Evolutionary conservation across 1,284 basidiomycete species (phyloP), one percentile per base, ranked within the genome.

Genomic region (Inonotus hispidus): DNA sequence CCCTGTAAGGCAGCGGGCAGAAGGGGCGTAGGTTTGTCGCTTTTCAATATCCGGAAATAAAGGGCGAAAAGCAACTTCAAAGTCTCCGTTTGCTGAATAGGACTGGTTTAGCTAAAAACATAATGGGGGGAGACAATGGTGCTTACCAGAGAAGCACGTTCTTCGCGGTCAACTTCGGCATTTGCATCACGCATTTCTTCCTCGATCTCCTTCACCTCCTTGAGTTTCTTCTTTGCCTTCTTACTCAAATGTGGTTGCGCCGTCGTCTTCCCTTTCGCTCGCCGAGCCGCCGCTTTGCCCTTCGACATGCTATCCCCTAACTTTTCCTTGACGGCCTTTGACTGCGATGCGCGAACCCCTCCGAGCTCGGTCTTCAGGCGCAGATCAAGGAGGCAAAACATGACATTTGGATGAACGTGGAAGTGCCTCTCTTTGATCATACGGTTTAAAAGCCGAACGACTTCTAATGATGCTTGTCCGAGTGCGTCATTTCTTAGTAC

Each of bases 31-130:
- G 88, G 87, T n/a, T 79, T 79, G 5, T 92, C 85, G 69, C 88
- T 87, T 77, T 99, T 99, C 66, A 99, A 80, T 68, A 99, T 91
- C 65, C 92, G 88, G 75, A 99, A 99, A 76, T 99, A 99, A 53
- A 99, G 82, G 27, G 96, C 95, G 73, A 99, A 99, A 49, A 99
- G 81, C 64, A 99, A 86, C 76, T 99, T 99, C 66, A 99, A 82
- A 56, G 97, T 98, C 77, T 99, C 97, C 13, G 95, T 99, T 81
- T 96, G 94, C 90, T 96, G 72, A 19, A 16, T 16, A 38, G 32
- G 32, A 32, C 32, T 6, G 13, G 29, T 16, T 57, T 23, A 49
- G 46, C n/a, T 21, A 16, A 27, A 25, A 16, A 29, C 23, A 50
- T 45, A 21, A 38, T 38, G 14, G 16, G n/a, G 14, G 14, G 52